A percentile compares a stretch with the other conserved stretches of the same genome.
Conservation (phyloP, 2,329 filamentous ascomycete species). For the Pseudogymnoascus verrucosus region DNA sequence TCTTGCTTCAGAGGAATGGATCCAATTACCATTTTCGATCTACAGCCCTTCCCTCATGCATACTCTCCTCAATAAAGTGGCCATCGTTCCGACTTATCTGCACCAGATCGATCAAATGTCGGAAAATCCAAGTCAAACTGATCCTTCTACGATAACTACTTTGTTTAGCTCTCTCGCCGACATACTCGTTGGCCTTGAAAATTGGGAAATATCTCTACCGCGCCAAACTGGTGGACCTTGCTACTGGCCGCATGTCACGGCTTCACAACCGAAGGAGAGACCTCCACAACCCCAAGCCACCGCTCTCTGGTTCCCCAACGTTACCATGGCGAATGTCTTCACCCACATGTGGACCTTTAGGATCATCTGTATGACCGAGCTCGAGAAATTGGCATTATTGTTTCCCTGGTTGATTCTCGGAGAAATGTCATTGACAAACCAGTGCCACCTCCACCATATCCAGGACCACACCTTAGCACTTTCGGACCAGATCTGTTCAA, state of each 20-base stretch:
- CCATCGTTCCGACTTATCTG: conserved; percentile 25
- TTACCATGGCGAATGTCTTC: conserved; percentile 31
- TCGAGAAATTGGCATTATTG: background rate
- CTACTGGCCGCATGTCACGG: background rate
- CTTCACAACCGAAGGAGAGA: background rate
- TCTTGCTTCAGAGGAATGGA: conserved; percentile 22
- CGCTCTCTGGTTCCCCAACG: conserved; percentile 27
- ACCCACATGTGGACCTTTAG: conserved; percentile 34
- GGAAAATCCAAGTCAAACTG: background rate
- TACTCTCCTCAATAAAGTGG: conserved; percentile 25
- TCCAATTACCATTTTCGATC: conserved; percentile 25
- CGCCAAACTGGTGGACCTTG: background rate
- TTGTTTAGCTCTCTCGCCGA: background rate
- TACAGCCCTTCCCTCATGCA: conserved; percentile 27
- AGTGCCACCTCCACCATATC: background rate
- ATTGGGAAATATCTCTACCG: conserved; percentile 12
- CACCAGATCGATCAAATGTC: conserved; percentile 18
- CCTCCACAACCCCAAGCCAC: background rate
- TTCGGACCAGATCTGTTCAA: conserved; percentile 26
- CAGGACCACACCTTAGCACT: conserved; percentile 12
- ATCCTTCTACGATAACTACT: background rate
- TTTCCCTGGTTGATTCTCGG: background rate
- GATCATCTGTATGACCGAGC: conserved; percentile 27
- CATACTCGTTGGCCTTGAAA: conserved; percentile 10
- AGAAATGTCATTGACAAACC: background rate